Conservation (phyloP, 2,329 filamentous ascomycete species). For the Penicillium sp. region DNA sequence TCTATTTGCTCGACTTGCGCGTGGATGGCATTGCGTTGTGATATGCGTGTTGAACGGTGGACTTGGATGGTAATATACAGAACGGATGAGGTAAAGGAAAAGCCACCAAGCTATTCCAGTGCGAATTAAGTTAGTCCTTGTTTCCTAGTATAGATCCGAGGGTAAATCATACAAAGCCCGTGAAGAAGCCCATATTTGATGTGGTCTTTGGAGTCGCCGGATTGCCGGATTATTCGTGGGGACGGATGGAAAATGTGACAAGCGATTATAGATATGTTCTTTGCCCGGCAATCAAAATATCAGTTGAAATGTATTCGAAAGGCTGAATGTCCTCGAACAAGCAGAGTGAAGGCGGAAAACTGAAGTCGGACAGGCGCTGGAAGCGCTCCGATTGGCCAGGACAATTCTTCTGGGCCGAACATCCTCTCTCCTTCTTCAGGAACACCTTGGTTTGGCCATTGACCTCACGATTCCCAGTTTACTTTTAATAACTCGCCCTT, state of each 20-base stretch:
- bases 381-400: constrained; percentile 38
- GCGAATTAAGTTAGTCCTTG: constrained; percentile 3
- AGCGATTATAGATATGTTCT: neutral
- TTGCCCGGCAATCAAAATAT: neutral
- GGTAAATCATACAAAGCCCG: constrained; percentile 64
- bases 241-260: neutral
- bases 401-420: constrained; percentile 33
- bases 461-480: constrained; percentile 7
- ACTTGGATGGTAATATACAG: constrained; percentile 70
- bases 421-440: constrained; percentile 5
- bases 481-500: neutral
- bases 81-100: constrained; percentile 70
- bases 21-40: constrained; percentile 45
- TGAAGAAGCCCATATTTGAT: constrained; percentile 65
- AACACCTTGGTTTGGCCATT: constrained; percentile 1
- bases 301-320: neutral
- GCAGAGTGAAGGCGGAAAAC: constrained; percentile 11
- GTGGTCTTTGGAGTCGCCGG: neutral
- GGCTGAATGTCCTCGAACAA: neutral
- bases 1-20: constrained; percentile 45
- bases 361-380: constrained; percentile 23
- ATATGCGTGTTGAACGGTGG: constrained; percentile 65
- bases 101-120: constrained; percentile 63
- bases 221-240: neutral
- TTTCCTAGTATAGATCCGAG: neutral